These are phyloP conservation scores for Mucor ambiguus DNA, from an alignment of 371 early-diverging fungal species.

Conservation along the genomic window DNA sequence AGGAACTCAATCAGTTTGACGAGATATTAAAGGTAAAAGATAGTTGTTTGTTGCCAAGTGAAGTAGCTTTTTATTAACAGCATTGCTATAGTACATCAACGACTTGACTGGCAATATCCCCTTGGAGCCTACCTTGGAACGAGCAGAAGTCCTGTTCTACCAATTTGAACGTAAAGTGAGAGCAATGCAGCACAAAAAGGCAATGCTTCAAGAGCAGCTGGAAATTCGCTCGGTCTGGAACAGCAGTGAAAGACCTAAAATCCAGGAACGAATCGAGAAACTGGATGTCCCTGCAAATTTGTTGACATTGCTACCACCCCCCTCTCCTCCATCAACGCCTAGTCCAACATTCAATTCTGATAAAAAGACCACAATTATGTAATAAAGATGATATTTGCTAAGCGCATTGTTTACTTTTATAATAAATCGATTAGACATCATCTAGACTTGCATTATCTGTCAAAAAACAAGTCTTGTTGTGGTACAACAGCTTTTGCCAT, in stretches of 20 bases:
- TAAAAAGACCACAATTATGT: not conserved
- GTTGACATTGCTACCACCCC: slow-evolving; percentile 3
- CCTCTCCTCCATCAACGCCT: not conserved
- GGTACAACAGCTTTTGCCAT: not conserved
- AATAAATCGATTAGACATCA: not conserved
- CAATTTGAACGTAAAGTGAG: slow-evolving; percentile 66
- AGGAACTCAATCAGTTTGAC: slow-evolving; percentile 80
- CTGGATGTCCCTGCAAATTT: slow-evolving; percentile 24
- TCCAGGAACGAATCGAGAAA: slow-evolving; percentile 32
- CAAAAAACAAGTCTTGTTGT: not conserved
- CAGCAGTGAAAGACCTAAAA: slow-evolving; percentile 26
- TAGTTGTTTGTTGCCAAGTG: not conserved
- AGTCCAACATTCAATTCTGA: not conserved
- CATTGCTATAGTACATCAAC: slow-evolving; percentile 73
- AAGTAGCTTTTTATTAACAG: not conserved
- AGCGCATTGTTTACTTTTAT: not conserved
- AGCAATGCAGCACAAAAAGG: slow-evolving; percentile 53
- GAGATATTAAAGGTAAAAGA: slow-evolving; percentile 82
- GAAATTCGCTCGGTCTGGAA: slow-evolving; percentile 45
- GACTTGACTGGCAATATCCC: slow-evolving; percentile 80
- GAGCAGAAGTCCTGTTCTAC: slow-evolving; percentile 80
- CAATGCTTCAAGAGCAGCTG: slow-evolving; percentile 32
- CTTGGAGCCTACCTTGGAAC: slow-evolving; percentile 73
- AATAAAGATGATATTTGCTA: not conserved
- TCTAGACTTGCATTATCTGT: not conserved